A percentile compares a stretch with the other conserved stretches of the same genome.
phyloP scores from a whole-genome alignment of 805 yeast species.

The Suhomyces emberorum region DNA sequence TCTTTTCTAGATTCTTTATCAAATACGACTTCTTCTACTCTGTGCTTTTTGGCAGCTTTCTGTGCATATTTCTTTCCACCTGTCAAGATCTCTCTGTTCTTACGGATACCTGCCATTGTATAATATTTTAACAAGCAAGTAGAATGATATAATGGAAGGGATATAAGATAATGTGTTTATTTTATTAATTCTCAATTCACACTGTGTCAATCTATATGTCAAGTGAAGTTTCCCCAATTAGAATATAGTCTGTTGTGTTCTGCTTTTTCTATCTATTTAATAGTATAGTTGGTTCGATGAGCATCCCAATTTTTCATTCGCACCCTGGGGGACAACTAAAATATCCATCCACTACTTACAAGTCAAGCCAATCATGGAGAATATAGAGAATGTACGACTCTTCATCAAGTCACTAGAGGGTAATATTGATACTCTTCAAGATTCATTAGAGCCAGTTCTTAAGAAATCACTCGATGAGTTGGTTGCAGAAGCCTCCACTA shows the following conservation, averaged over 20 bases:
- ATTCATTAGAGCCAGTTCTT: slow-evolving; percentile 33
- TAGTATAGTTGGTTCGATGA: too few relatives aligned
- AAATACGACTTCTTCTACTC: slow-evolving; percentile 82
- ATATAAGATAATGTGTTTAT: too few relatives aligned
- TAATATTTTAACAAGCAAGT: too few relatives aligned
- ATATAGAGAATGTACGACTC: slow-evolving; percentile 37
- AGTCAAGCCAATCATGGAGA: too few relatives aligned
- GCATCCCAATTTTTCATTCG: slow-evolving; percentile 4
- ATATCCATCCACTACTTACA: too few relatives aligned
- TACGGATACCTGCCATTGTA: slow-evolving; percentile 25
- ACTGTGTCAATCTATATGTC: too few relatives aligned
- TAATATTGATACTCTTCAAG: slow-evolving; percentile 33
- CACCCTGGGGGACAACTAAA: too few relatives aligned
- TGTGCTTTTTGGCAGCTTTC: slow-evolving; percentile 59
- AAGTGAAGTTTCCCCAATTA: too few relatives aligned
- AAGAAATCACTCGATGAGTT: slow-evolving; percentile 40
- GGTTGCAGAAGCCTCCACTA: slow-evolving; percentile 18
- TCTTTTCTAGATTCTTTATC: slow-evolving; percentile 78
- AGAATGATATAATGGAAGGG: too few relatives aligned
- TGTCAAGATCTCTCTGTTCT: slow-evolving; percentile 82
- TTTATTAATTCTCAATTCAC: too few relatives aligned
- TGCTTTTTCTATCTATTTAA: too few relatives aligned
- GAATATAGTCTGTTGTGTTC: too few relatives aligned
- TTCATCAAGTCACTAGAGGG: slow-evolving; percentile 37
- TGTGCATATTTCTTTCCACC: slow-evolving; percentile 80